phyloP scores from a whole-genome alignment of 495 filamentous ascomycete genomes.

The Beverwykella pulmonaria region DNA sequence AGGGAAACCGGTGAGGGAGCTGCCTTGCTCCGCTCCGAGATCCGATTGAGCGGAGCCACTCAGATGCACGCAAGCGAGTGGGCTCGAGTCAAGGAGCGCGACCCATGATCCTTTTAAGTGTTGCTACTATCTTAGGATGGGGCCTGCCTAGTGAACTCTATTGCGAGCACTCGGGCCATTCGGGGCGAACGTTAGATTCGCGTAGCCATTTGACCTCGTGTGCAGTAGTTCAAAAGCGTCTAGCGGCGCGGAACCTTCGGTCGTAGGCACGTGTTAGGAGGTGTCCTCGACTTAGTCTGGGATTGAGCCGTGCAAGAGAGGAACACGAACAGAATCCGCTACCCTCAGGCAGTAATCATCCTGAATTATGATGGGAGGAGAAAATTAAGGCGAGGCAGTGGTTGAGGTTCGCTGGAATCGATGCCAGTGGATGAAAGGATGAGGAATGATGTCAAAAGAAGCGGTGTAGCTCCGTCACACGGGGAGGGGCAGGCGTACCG shows the following conservation, averaged over 20 bases:
- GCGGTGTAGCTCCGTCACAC: slow-evolving; percentile 11
- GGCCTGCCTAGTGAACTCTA: too few species aligned
- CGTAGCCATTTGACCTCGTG: not conserved
- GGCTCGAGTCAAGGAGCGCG: too few species aligned
- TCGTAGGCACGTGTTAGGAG: too few species aligned
- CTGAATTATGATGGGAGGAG: not conserved
- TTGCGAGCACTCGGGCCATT: too few species aligned
- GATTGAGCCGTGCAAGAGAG: not conserved
- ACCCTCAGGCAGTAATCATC: not conserved
- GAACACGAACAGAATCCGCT: not conserved
- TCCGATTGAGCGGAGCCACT: slow-evolving; percentile 18
- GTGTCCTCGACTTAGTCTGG: not conserved
- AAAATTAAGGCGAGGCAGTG: too few species aligned
- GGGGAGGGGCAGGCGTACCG: slow-evolving; percentile 6
- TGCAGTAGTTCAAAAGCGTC: not conserved
- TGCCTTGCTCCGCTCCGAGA: not conserved
- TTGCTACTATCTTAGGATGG: too few species aligned
- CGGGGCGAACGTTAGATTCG: not conserved
- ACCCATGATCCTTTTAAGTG: too few species aligned
- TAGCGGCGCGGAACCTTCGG: too few species aligned
- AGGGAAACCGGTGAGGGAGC: slow-evolving; percentile 23
- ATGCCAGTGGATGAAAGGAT: too few species aligned
- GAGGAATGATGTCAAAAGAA: slow-evolving; percentile 6
- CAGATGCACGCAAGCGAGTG: too few species aligned
- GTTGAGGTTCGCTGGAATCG: too few species aligned